Conservation (phyloP, 352 stramenopile genomes). For the Phytophthora pini region DNA sequence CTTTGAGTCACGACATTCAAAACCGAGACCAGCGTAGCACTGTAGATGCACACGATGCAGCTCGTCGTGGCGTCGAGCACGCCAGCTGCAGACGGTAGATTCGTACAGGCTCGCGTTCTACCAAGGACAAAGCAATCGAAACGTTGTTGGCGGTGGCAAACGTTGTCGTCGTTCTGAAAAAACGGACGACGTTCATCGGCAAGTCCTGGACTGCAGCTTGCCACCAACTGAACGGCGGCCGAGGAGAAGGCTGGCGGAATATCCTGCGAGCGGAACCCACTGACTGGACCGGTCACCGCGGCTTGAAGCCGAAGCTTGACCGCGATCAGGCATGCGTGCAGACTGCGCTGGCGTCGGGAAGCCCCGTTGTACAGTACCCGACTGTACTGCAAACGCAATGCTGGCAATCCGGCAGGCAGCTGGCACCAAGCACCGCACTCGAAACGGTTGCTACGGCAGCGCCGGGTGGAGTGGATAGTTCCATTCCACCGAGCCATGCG, state of each 20-base stretch:
- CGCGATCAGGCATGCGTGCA: conserved; percentile 11
- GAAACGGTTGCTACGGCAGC: conserved; percentile 3
- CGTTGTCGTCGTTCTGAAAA: not conserved
- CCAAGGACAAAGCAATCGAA: not conserved
- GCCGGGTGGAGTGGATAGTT: conserved; percentile 4
- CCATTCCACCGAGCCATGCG: conserved; percentile 2
- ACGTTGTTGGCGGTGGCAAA: too few relatives aligned
- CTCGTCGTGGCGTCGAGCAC: conserved; percentile 18
- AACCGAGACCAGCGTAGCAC: conserved; percentile 14
- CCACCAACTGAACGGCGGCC: conserved; percentile 1
- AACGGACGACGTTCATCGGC: too few relatives aligned
- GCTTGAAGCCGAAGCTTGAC: conserved; percentile 10
- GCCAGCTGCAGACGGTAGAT: conserved; percentile 11
- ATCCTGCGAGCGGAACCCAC: conserved; percentile 6
- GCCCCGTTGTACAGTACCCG: not conserved
- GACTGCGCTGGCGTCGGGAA: not conserved
- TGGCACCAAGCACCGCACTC: conserved; percentile 7
- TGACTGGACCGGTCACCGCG: conserved; percentile 1
- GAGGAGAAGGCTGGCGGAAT: conserved; percentile 7
- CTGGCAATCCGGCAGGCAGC: conserved; percentile 6
- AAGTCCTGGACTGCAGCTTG: not conserved
- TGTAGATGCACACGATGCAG: conserved; percentile 29
- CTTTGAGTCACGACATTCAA: not conserved
- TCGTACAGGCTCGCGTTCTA: not conserved
- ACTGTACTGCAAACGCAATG: conserved; percentile 4